Evolutionary conservation across 148 eudicot species (phyloP).

Genomic region (Nepenthes mirabilis): DNA sequence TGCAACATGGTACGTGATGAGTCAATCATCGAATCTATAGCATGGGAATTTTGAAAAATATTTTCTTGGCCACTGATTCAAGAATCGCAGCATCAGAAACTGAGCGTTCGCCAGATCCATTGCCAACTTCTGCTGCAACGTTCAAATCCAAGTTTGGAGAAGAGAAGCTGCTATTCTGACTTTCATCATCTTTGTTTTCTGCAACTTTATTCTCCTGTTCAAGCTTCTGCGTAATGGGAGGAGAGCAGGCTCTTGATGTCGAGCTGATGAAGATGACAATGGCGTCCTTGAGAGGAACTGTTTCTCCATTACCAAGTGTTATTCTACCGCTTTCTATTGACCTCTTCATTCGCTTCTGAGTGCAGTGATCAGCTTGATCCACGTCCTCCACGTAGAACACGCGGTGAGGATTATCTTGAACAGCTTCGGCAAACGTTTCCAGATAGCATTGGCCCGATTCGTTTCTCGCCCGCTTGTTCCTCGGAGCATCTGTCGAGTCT

Average conservation of each 20-base stretch:
- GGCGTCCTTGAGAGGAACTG: conserved; percentile 39
- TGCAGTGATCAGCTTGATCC: conserved; percentile 37
- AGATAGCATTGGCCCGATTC: conserved; percentile 15
- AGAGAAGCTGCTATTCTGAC: too few relatives aligned
- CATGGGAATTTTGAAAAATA: conserved; percentile 29
- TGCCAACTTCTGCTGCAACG: too few relatives aligned
- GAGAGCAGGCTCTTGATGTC: conserved; percentile 43
- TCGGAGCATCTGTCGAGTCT: too few relatives aligned
- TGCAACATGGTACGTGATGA: too few relatives aligned
- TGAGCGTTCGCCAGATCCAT: too few relatives aligned
- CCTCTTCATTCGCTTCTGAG: conserved; percentile 29
- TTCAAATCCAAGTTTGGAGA: too few relatives aligned
- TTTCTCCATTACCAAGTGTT: conserved; percentile 14
- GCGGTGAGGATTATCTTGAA: conserved; percentile 46
- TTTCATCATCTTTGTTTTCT: too few relatives aligned
- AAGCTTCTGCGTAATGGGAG: conserved; percentile 26
- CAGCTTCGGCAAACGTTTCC: conserved; percentile 34
- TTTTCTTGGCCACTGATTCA: conserved; percentile 41
- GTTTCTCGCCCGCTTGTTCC: too few relatives aligned
- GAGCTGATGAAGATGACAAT: conserved; percentile 56
- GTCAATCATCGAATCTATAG: conserved; percentile 5
- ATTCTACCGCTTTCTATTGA: conserved; percentile 42
- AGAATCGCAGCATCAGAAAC: conserved; percentile 18
- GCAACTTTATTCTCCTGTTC: background rate
- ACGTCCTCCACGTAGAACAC: conserved; percentile 57